Conservation (phyloP, 192 early-diverging fungal genomes). For the Umbelopsis sp. region DNA sequence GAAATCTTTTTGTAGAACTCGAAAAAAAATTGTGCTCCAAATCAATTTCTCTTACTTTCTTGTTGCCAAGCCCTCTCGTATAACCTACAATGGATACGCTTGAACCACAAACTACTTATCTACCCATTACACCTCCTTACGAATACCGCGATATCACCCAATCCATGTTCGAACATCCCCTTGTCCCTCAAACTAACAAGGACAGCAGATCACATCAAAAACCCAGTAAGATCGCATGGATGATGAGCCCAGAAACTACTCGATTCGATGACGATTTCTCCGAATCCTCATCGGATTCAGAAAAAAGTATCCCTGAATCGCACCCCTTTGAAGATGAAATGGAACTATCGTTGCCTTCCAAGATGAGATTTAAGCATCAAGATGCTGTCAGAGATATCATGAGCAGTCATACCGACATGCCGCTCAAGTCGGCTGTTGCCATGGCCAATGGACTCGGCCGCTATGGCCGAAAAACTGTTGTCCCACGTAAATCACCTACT, state of each 20-base stretch:
- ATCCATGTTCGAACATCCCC: not conserved
- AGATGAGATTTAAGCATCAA: slow-evolving; percentile 16
- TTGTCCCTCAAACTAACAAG: not conserved
- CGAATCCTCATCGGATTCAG: slow-evolving; percentile 14
- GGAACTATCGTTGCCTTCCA: not conserved
- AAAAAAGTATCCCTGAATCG: not conserved
- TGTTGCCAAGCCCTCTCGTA: slow-evolving; percentile 7
- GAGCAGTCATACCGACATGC: not conserved
- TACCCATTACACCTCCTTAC: slow-evolving; percentile 4
- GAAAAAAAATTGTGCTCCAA: not conserved
- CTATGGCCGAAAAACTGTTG: not conserved
- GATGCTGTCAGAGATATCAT: slow-evolving; percentile 1
- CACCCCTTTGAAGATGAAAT: not conserved
- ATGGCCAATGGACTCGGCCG: slow-evolving; percentile 6
- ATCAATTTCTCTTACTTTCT: not conserved
- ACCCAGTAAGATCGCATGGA: slow-evolving; percentile 4
- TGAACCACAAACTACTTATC: slow-evolving; percentile 5
- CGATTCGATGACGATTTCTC: slow-evolving; percentile 6
- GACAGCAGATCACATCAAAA: not conserved
- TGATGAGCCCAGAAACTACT: slow-evolving; percentile 10
- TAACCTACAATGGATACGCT: not conserved
- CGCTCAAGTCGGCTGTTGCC: slow-evolving; percentile 5
- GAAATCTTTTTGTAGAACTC: not conserved
- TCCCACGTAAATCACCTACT: slow-evolving; percentile 4
- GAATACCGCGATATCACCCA: slow-evolving; percentile 4